Percentiles rank a stretch among this genome's conserved stretches.
Conservation (phyloP, 441 rosid genomes). For the Populus hybrid region DNA sequence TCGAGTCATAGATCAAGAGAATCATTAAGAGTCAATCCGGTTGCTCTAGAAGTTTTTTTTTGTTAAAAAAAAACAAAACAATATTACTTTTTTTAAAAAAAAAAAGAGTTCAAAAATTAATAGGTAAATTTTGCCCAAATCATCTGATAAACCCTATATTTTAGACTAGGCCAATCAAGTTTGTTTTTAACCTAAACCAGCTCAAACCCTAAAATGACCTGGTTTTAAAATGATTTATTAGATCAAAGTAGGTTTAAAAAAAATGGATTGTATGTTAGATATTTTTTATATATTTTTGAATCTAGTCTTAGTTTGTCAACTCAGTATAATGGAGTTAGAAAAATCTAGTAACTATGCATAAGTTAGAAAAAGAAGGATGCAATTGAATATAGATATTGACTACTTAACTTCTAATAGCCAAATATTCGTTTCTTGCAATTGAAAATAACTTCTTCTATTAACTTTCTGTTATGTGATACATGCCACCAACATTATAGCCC, state of each 20-base stretch:
- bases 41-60: too few species aligned
- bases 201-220: too few species aligned
- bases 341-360: too few species aligned
- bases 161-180: rapidly evolving
- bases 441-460: not conserved
- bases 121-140: rapidly evolving
- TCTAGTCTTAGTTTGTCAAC: not conserved
- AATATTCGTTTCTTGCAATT: not conserved
- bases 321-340: not conserved
- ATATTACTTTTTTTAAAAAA: too few species aligned
- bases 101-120: too few species aligned
- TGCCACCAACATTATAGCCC: too few species aligned
- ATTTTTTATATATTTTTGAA: not conserved
- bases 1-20: rapidly evolving
- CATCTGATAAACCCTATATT: rapidly evolving
- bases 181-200: too few species aligned
- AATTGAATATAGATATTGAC: not conserved
- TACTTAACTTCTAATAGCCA: not conserved
- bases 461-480: not conserved
- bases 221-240: too few species aligned
- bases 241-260: too few species aligned
- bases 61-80: too few species aligned
- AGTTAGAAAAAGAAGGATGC: too few species aligned
- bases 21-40: rapidly evolving
- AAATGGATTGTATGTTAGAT: too few species aligned